phyloP scores from a whole-genome alignment of 306 rosid genomes.

The Mucuna pruriens region DNA sequence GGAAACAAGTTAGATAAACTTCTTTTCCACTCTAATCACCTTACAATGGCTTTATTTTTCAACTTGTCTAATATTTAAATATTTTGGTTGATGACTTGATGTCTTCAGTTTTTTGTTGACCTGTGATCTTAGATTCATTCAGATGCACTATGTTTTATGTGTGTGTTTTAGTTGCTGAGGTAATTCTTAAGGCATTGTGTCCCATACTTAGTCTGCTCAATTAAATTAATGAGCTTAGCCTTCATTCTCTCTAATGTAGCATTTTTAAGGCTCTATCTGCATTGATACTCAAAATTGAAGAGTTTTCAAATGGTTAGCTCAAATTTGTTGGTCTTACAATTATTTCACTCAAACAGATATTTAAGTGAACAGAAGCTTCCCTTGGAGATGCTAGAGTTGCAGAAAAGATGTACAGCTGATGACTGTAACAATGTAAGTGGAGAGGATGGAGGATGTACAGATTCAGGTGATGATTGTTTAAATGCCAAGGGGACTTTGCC shows the following conservation, averaged over 20 bases:
- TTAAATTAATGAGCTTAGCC: background rate
- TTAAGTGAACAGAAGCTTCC: conserved; percentile 91
- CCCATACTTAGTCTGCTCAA: background rate
- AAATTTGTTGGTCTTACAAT: conserved; percentile 38
- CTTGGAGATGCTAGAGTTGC: conserved; percentile 77
- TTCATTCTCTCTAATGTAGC: conserved; percentile 18
- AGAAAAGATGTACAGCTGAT: conserved; percentile 66
- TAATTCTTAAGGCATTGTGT: conserved; percentile 29
- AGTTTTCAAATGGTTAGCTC: conserved; percentile 36
- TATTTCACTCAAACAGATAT: conserved; percentile 62
- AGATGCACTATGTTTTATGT: background rate
- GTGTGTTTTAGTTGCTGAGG: conserved; percentile 22
- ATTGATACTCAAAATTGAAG: conserved; percentile 15
- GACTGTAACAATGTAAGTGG: conserved; percentile 63
- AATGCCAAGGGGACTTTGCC: conserved; percentile 51
- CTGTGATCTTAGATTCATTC: conserved; percentile 27
- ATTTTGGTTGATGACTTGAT: background rate
- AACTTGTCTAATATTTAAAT: conserved; percentile 18
- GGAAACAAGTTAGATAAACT: conserved; percentile 30
- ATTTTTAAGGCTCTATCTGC: conserved; percentile 14
- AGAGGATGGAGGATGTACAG: conserved; percentile 75
- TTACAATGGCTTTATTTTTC: background rate
- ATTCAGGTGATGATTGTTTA: conserved; percentile 72
- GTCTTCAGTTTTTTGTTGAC: background rate
- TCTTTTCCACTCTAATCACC: background rate